Evolutionary conservation across 352 stramenopile species (phyloP).

Genomic region (Pythium aquatile): DNA sequence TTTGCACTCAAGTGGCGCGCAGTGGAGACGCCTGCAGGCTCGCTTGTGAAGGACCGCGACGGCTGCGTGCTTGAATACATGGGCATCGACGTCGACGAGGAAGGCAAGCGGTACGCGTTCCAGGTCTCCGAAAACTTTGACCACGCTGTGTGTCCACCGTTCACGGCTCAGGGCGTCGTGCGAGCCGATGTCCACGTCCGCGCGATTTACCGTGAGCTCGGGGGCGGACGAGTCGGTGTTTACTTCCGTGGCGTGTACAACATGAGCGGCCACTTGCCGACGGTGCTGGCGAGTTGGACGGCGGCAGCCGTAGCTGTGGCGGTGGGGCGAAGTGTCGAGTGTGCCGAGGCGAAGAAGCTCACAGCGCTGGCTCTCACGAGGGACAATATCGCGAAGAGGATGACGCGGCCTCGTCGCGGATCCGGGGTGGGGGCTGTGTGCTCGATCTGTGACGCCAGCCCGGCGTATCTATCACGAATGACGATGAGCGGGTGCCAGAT

Average conservation of each 20-base stretch:
- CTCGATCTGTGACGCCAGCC: constrained; percentile 12
- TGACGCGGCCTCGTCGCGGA: not conserved
- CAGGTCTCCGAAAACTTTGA: constrained; percentile 24
- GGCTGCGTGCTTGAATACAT: constrained; percentile 27
- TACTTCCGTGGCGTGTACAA: constrained; percentile 19
- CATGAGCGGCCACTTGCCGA: constrained; percentile 10
- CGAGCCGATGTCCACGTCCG: constrained; percentile 19
- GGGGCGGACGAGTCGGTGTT: constrained; percentile 15
- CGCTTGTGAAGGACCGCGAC: constrained; percentile 26
- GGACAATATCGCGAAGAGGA: not conserved
- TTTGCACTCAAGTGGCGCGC: constrained; percentile 31
- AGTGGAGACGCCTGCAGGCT: constrained; percentile 11
- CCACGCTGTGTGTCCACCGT: constrained; percentile 23
- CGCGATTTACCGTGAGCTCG: constrained; percentile 25
- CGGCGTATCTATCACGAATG: constrained; percentile 7
- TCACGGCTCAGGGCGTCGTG: constrained; percentile 15
- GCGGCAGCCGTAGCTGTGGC: constrained; percentile 19
- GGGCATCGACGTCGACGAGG: constrained; percentile 19
- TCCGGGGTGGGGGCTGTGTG: not conserved
- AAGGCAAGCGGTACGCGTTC: constrained; percentile 24
- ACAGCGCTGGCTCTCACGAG: constrained; percentile 20
- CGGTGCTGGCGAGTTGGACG: constrained; percentile 8
- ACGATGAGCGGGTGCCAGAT: constrained; percentile 13
- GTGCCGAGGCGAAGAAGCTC: constrained; percentile 27
- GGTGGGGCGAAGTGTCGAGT: constrained; percentile 19